Evolutionary conservation across 2,329 filamentous ascomycete species (phyloP), one percentile per base, ranked within the genome.

Genomic region (Coniochaeta sp.): DNA sequence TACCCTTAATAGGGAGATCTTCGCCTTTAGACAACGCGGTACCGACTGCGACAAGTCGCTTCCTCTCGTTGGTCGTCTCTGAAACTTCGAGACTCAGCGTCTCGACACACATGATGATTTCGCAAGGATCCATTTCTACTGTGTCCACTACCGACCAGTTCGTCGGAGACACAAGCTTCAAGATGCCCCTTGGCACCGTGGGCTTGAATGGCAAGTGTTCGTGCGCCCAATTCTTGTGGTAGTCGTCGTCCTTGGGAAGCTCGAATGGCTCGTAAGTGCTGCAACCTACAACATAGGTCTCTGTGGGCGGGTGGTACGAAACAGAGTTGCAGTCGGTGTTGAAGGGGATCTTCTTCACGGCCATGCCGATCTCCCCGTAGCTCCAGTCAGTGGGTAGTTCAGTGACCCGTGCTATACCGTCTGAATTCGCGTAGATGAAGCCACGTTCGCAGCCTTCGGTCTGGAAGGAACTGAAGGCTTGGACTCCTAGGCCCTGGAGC

Each of bases 11-110:
- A 0, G 93, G 88, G 60, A 96, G 84, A 69, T 98, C 95, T 74
- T 99, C 95, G 44, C 95, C 95, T 62, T 89, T 89, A n/a, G 88
- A 83, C 28, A 95, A 83, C 1, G 91, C 89, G 0, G 93, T 96
- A 16, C 93, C 95, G 1, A 97, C 88, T 0, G 88, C 86, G 57
- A 99, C 82, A 55, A 98, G 81, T 68, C 90, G 88, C 67, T 87
- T 89, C 17, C 91, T 87, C 71, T 96, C 90, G 70, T 95, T 91
- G 0, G 92, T 97, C 36, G 88, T 86, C 74, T 99, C 95, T 0
- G 93, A 97, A 8, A 96, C 81, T 73, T 98, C 95, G 16, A 99
- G 83, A 59, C 89, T 89, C 42, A 98, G 81, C 4, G 89, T 88
- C 71, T 93, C 88, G 68, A 98, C 84, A 62, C 89, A 91, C 70